Evolutionary conservation across 1,139 yeast genomes (phyloP), one percentile per base, ranked within the genome.

Genomic region (Geotrichum histeridarum): DNA sequence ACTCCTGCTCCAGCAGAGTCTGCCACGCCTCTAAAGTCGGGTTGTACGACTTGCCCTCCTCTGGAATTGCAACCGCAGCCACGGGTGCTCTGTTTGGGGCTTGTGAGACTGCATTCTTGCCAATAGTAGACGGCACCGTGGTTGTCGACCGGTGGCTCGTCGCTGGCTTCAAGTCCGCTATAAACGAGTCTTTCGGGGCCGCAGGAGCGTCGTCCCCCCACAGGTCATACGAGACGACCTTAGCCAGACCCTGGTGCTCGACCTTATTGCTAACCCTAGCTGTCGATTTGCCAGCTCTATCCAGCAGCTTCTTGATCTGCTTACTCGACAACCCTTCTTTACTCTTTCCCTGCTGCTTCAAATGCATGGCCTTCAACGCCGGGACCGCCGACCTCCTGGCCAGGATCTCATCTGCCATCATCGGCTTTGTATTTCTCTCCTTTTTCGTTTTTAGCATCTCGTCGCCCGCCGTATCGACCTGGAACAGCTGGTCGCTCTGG

Each of bases 41-140:
- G 67, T 93, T 93, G 67, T 93, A 93, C 2, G 98, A 91, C 69
- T 86, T 86, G 54, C 99, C 99, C 1, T 84, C 93, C 63, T 84
- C 85, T 17, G 93, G 89, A 6, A 83, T 58, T 7, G 66, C 71
- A 27, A 80, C 83, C 6, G 76, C 69, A 22, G 78, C 60, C 1
- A 67, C 62, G 17, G 60, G 17, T 33, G 37, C 49, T 22, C 48
- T 12, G 17, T 67, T 67, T 1, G 66, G 63, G 36, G 66, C 62
- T 36, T 79, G 76, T 27, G 67, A 64, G 32, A 83, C 70, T 1
- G 96, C 89, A 1, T 74, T 74, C 50, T 73, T 71, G 43, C 71
- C 73, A 58, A 86, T 65, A 0, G 95, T 85, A n/a, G 51, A 46
- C 8, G 69, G 69, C 4, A 57, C 57, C 14, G 42, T 56, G 11